Evolutionary conservation across 805 yeast species (phyloP).

Genomic region (Priceomyces fermenticarens): DNA sequence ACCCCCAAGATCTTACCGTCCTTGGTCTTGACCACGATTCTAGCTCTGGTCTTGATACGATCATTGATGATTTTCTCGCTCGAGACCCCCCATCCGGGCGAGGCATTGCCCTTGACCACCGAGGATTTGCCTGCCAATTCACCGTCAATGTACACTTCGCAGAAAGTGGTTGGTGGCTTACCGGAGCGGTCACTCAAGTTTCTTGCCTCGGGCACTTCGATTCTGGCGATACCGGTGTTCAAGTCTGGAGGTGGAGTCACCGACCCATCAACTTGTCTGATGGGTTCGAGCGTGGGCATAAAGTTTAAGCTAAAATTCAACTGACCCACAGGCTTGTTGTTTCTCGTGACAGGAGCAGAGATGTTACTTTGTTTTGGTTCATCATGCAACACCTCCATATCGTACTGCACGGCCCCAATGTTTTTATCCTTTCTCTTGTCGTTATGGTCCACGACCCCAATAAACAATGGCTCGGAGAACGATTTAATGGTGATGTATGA

Average conservation of each 20-base stretch:
- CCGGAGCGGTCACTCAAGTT: constrained; percentile 37
- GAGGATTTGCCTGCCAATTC: constrained; percentile 58
- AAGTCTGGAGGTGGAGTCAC: constrained; percentile 83
- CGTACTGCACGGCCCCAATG: constrained; percentile 74
- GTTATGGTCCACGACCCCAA: constrained; percentile 74
- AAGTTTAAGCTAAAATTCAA: constrained; percentile 67
- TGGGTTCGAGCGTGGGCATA: constrained; percentile 69
- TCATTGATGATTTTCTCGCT: constrained; percentile 70
- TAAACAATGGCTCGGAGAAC: constrained; percentile 76
- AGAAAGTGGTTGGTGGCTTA: constrained; percentile 56
- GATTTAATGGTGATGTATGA: constrained; percentile 66
- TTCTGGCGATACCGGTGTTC: constrained; percentile 85
- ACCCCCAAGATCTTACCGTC: constrained; percentile 58
- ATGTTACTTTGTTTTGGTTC: constrained; percentile 49
- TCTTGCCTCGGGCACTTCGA: constrained; percentile 66
- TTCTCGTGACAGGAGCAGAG: constrained; percentile 63
- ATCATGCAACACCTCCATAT: constrained; percentile 62
- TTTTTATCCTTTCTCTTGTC: constrained; percentile 75
- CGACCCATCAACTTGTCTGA: constrained; percentile 74
- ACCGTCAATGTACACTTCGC: constrained; percentile 67
- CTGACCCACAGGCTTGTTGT: constrained; percentile 80
- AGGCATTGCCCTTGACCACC: constrained; percentile 55
- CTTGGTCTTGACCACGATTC: constrained; percentile 63
- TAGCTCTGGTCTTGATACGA: constrained; percentile 67
- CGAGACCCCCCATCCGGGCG: constrained; percentile 63